Percentiles rank a stretch among this genome's conserved stretches.
These are phyloP conservation scores for Domatiomyces globalis DNA, from an alignment of 2,329 filamentous ascomycete species.

Conservation along the genomic window DNA sequence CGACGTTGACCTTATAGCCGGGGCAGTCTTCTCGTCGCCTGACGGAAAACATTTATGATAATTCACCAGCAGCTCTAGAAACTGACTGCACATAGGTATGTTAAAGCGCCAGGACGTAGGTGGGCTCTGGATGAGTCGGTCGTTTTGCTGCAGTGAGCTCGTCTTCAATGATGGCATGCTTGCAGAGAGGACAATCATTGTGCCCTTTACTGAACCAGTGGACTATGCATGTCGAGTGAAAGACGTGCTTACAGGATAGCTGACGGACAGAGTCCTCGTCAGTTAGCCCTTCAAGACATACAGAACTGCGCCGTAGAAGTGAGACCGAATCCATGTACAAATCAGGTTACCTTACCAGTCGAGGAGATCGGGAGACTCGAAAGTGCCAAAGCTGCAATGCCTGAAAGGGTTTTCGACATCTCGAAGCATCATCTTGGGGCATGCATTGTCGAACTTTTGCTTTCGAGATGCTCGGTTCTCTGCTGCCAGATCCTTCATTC, in stretches of 20 bases:
- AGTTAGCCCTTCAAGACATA: neutral
- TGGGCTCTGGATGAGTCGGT: neutral
- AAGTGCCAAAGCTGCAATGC: neutral
- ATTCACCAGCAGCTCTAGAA: no score
- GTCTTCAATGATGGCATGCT: neutral
- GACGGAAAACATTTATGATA: no score
- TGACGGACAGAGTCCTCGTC: neutral
- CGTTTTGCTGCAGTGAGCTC: neutral
- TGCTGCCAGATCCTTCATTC: neutral
- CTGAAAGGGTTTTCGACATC: neutral
- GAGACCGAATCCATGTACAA: neutral
- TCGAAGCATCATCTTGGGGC: neutral
- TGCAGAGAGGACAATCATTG: neutral
- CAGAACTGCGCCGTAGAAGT: neutral
- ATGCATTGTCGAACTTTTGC: neutral
- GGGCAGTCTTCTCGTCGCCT: no score
- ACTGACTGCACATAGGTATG: no score
- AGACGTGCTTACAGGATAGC: neutral
- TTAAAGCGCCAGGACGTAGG: neutral
- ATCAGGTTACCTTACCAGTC: neutral
- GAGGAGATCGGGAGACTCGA: neutral
- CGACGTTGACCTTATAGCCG: no score
- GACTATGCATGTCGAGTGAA: neutral
- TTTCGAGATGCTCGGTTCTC: neutral
- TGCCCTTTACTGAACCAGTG: neutral